These are phyloP conservation scores for Vitis labrusca DNA, from an alignment of 164 flowering plant genomes.

Conservation along the genomic window DNA sequence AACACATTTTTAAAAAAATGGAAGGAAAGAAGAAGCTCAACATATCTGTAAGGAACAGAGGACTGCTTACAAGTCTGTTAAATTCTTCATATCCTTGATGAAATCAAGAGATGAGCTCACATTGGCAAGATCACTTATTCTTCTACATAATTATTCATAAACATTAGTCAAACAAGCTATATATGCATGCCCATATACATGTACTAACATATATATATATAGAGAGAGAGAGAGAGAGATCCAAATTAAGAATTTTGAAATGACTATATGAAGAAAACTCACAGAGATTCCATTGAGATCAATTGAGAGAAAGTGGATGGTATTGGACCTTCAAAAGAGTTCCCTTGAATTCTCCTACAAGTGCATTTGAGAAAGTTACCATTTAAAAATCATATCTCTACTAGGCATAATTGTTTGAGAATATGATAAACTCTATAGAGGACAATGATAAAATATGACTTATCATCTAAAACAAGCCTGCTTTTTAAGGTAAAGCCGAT, in stretches of 20 bases:
- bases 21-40: not conserved
- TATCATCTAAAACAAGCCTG: no score
- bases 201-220: no score
- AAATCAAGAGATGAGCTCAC: slow-evolving; percentile 33
- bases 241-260: not conserved
- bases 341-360: slow-evolving; percentile 28
- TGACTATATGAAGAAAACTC: slow-evolving; percentile 1
- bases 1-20: no score
- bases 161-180: not conserved
- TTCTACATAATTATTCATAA: slow-evolving; percentile 10
- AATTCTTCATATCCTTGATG: slow-evolving; percentile 31
- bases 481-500: no score
- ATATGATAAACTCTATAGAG: no score
- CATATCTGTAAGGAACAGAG: not conserved
- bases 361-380: not conserved
- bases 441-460: no score
- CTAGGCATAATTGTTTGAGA: not conserved
- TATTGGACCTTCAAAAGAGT: slow-evolving; percentile 29
- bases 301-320: slow-evolving; percentile 24
- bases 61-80: slow-evolving; percentile 29
- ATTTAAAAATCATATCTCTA: not conserved
- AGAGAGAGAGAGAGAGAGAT: no score
- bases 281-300: slow-evolving; percentile 19
- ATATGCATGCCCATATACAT: no score
- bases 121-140: slow-evolving; percentile 22